Conservation (phyloP, 1,284 basidiomycete genomes). For the Moesziomyces parantarcticus region DNA sequence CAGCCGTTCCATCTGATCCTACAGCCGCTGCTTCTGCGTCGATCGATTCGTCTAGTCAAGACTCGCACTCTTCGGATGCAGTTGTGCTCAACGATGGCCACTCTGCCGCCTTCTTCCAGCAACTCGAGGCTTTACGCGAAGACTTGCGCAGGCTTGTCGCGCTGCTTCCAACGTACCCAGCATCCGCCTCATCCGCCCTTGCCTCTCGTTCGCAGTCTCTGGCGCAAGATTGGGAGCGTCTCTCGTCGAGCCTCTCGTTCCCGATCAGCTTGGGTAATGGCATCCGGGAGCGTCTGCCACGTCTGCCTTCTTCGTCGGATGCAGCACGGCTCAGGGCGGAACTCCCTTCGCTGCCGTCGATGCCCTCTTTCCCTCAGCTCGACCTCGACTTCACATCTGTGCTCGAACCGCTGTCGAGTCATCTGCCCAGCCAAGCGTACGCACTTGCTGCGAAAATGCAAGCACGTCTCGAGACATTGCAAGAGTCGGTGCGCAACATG, state of each 20-base stretch:
- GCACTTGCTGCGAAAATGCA: slow-evolving; percentile 51
- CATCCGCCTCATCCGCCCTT: slow-evolving; percentile 43
- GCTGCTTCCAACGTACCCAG: slow-evolving; percentile 41
- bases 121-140: slow-evolving; percentile 54
- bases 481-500: slow-evolving; percentile 52
- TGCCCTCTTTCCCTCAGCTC: slow-evolving; percentile 38
- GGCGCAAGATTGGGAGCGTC: slow-evolving; percentile 45
- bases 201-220: slow-evolving; percentile 50
- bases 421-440: slow-evolving; percentile 38
- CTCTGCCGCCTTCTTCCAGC: slow-evolving; percentile 47
- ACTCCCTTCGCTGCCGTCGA: slow-evolving; percentile 28
- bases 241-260: slow-evolving; percentile 39
- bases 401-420: slow-evolving; percentile 37
- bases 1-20: not conserved
- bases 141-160: slow-evolving; percentile 44
- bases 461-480: slow-evolving; percentile 43
- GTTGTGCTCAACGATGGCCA: slow-evolving; percentile 17
- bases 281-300: slow-evolving; percentile 32
- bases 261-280: slow-evolving; percentile 39
- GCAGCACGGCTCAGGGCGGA: slow-evolving; percentile 28
- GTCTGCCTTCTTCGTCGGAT: slow-evolving; percentile 38
- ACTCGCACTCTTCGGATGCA: not conserved
- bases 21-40: not conserved
- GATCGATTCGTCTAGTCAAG: not conserved
- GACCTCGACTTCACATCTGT: slow-evolving; percentile 46